Conservation (phyloP, 345 rosid genomes). For the Citrus sp. region DNA sequence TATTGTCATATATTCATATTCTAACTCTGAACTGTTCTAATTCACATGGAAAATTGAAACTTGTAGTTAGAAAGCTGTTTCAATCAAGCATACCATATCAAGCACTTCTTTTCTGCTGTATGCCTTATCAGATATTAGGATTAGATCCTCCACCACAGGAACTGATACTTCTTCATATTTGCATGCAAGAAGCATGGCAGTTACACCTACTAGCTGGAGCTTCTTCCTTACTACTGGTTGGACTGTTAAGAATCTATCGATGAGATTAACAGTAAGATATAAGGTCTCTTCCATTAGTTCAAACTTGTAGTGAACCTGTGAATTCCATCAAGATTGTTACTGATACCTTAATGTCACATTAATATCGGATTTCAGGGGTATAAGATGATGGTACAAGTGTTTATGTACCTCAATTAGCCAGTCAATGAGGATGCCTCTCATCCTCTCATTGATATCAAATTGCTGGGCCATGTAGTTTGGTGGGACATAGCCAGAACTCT, state of each 20-base stretch:
- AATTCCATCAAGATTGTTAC: conserved; percentile 13
- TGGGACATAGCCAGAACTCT: conserved; percentile 56
- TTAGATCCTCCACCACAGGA: conserved; percentile 93
- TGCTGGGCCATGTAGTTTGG: conserved; percentile 74
- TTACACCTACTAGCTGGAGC: conserved; percentile 92
- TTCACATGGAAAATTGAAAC: neutral
- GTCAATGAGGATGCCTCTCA: conserved; percentile 93
- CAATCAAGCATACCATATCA: conserved; percentile 58
- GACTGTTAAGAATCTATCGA: conserved; percentile 78
- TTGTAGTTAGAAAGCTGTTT: neutral
- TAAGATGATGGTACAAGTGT: neutral
- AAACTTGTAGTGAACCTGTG: conserved; percentile 98
- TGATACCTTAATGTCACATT: neutral
- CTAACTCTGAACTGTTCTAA: neutral
- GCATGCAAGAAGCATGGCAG: conserved; percentile 97
- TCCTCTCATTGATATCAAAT: conserved; percentile 72
- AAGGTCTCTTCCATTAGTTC: conserved; percentile 96
- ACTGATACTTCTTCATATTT: conserved; percentile 96
- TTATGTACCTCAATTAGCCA: conserved; percentile 84
- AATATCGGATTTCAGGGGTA: neutral
- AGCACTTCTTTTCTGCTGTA: conserved; percentile 82
- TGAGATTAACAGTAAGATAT: conserved; percentile 85
- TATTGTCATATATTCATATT: neutral
- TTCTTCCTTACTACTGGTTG: conserved; percentile 75
- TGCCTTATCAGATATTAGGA: conserved; percentile 86